These are phyloP conservation scores for Silybum marianum DNA, from an alignment of 129 eudicot species.

Conservation along the genomic window DNA sequence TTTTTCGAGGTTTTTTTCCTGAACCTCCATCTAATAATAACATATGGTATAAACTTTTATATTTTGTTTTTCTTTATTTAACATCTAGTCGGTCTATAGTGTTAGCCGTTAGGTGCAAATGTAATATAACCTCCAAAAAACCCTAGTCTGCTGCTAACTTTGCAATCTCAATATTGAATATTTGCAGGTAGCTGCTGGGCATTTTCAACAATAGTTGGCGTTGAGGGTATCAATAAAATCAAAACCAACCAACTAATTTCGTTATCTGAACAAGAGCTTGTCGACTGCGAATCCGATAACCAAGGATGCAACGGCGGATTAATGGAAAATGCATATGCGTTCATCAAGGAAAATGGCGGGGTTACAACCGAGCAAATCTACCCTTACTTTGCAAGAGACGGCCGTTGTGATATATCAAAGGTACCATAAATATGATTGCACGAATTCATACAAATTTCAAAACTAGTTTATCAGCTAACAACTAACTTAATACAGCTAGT, in stretches of 20 bases:
- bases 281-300: slow-evolving; percentile 71
- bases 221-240: slow-evolving; percentile 86
- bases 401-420: slow-evolving; percentile 59
- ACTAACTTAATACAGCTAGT: neutral
- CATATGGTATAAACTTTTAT: neutral
- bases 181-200: slow-evolving; percentile 91
- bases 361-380: slow-evolving; percentile 61
- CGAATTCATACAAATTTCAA: neutral
- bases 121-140: neutral
- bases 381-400: slow-evolving; percentile 66
- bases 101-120: too few relatives aligned
- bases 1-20: too few relatives aligned
- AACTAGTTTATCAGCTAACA: too few relatives aligned
- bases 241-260: slow-evolving; percentile 66
- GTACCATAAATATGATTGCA: slow-evolving; percentile 24
- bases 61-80: too few relatives aligned
- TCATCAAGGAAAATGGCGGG: slow-evolving; percentile 67
- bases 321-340: slow-evolving; percentile 77
- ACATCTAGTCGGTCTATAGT: neutral
- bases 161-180: neutral
- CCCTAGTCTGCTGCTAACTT: neutral
- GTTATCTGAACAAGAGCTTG: slow-evolving; percentile 87
- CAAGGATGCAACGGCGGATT: slow-evolving; percentile 81
- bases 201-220: slow-evolving; percentile 84
- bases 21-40: too few relatives aligned